Evolutionary conservation across 192 early-diverging fungal genomes (phyloP).

Genomic region (Rhizoclosmatium globosum): DNA sequence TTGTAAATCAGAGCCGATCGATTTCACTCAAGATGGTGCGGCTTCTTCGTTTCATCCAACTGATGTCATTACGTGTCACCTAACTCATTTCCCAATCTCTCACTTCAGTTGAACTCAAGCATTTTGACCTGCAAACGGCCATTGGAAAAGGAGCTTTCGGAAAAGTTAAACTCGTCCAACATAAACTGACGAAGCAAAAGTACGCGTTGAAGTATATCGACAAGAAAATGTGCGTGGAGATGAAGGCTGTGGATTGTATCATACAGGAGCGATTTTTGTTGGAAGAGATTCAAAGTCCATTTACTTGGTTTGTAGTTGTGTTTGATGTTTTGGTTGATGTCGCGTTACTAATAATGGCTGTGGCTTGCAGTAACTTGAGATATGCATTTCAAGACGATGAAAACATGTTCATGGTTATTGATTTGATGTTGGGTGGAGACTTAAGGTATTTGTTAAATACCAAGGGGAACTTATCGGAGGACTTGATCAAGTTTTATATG

Average conservation of each 20-base stretch:
- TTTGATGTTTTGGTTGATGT: not conserved
- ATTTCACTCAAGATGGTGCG: conserved; percentile 77
- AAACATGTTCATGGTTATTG: conserved; percentile 71
- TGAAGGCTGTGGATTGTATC: conserved; percentile 87
- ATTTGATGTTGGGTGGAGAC: conserved; percentile 67
- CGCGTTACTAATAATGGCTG: not conserved
- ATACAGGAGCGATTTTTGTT: conserved; percentile 88
- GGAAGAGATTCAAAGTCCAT: conserved; percentile 84
- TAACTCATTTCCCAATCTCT: not conserved
- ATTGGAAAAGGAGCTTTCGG: conserved; percentile 98
- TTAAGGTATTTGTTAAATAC: conserved; percentile 59
- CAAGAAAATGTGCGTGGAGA: conserved; percentile 88
- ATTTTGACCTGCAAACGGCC: conserved; percentile 89
- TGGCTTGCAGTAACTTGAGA: conserved; percentile 50
- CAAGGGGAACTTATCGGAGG: conserved; percentile 49
- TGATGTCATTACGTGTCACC: not conserved
- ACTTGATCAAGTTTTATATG: conserved; percentile 49
- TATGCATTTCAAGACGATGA: conserved; percentile 75
- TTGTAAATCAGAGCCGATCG: conserved; percentile 71
- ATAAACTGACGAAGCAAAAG: conserved; percentile 76
- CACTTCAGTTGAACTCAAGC: conserved; percentile 79
- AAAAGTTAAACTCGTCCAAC: conserved; percentile 93
- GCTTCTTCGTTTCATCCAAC: not conserved
- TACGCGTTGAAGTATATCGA: conserved; percentile 98
- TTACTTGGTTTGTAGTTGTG: conserved; percentile 61